Conservation (phyloP, 257 asterid species). For the Salvia miltiorrhiza region DNA sequence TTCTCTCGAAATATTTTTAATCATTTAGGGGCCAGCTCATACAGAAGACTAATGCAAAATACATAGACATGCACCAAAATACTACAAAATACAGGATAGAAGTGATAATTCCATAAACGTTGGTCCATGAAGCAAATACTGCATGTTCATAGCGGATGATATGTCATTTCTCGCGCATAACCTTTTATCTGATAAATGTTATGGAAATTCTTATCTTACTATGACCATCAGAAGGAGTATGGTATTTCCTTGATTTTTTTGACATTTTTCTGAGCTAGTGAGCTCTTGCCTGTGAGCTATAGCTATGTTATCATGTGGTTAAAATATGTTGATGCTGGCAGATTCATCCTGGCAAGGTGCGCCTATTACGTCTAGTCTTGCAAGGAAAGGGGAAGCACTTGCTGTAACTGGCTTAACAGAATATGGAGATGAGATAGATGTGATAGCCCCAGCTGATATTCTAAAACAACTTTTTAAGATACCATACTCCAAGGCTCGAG, state of each 20-base stretch:
- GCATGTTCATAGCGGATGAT: slow-evolving; percentile 9
- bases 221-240: neutral
- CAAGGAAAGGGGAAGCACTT: slow-evolving; percentile 89
- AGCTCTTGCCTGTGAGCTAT: slow-evolving; percentile 11
- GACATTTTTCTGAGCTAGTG: neutral
- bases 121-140: neutral
- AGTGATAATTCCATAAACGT: neutral
- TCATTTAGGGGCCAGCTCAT: slow-evolving; percentile 5
- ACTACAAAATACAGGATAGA: neutral
- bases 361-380: slow-evolving; percentile 55
- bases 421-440: slow-evolving; percentile 84
- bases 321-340: slow-evolving; percentile 31
- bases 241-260: neutral
- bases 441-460: slow-evolving; percentile 82
- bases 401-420: slow-evolving; percentile 91
- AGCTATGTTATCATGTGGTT: slow-evolving; percentile 9
- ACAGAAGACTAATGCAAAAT: slow-evolving; percentile 5
- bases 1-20: slow-evolving; percentile 13
- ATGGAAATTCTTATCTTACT: neutral
- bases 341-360: slow-evolving; percentile 67
- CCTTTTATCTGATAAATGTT: neutral
- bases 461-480: slow-evolving; percentile 89
- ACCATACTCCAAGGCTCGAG: slow-evolving; percentile 86
- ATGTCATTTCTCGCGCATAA: neutral
- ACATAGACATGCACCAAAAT: neutral